Percentiles rank a stretch among this genome's conserved stretches.
Evolutionary conservation across 2,329 filamentous ascomycete species (phyloP).

Genomic region (Botrytis sinoallii): DNA sequence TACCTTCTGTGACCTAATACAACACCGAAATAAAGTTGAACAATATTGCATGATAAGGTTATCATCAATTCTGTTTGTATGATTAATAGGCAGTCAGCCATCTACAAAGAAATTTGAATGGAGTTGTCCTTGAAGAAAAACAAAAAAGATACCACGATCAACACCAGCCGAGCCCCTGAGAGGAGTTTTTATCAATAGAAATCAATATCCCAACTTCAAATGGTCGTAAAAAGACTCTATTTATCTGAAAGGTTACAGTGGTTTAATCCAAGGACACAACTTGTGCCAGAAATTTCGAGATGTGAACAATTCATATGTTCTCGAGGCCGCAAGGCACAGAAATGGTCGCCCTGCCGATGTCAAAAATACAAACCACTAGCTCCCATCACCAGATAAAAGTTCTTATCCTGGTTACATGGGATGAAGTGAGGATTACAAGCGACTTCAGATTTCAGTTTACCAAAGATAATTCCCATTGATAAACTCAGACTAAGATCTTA

Average conservation of each 20-base stretch:
- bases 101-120: too few relatives aligned
- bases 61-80: neutral
- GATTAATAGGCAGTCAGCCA: neutral
- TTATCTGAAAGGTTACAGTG: fast-evolving
- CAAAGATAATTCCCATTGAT: neutral
- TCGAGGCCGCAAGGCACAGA: neutral
- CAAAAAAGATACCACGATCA: neutral
- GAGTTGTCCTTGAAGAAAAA: neutral
- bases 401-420: neutral
- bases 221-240: fast-evolving
- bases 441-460: neutral
- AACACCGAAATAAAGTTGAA: neutral
- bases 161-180: neutral
- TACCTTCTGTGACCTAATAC: neutral
- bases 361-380: neutral
- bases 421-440: neutral
- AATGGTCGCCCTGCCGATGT: neutral
- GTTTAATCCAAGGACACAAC: neutral
- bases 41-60: too few relatives aligned
- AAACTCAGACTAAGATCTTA: neutral
- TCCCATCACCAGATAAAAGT: neutral
- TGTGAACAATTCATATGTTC: neutral
- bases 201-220: neutral
- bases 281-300: neutral
- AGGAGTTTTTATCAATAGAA: neutral